Conservation (phyloP, 2,329 filamentous ascomycete genomes). For the Akanthomyces uredinophilus region DNA sequence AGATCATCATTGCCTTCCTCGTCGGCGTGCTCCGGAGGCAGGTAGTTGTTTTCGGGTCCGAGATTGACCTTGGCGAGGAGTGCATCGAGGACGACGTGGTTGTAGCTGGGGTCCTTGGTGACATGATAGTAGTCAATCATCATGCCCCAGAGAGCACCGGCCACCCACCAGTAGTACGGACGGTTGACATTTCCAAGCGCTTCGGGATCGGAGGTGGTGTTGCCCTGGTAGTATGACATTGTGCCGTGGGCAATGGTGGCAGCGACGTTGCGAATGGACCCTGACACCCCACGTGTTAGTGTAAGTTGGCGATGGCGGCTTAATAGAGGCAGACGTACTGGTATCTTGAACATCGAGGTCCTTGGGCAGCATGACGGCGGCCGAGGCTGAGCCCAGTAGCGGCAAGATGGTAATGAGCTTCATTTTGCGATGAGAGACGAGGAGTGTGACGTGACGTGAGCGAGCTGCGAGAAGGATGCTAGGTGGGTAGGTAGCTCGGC, state of each 20-base stretch:
- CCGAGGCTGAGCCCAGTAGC: slow-evolving; percentile 19
- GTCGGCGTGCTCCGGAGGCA: slow-evolving; percentile 50
- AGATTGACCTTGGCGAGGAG: slow-evolving; percentile 51
- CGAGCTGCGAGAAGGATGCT: not conserved
- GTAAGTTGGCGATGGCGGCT: not conserved
- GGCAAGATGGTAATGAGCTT: slow-evolving; percentile 17
- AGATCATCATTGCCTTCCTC: slow-evolving; percentile 65
- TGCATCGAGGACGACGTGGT: slow-evolving; percentile 53
- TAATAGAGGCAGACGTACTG: slow-evolving; percentile 25
- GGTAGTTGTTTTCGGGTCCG: slow-evolving; percentile 54
- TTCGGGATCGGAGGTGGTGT: slow-evolving; percentile 33
- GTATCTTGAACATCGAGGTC: slow-evolving; percentile 34
- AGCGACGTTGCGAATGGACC: slow-evolving; percentile 57
- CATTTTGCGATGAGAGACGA: slow-evolving; percentile 18
- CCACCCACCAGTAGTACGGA: slow-evolving; percentile 67
- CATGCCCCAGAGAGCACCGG: slow-evolving; percentile 60
- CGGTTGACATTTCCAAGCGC: slow-evolving; percentile 57
- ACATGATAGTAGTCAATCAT: slow-evolving; percentile 67
- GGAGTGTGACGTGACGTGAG: not conserved
- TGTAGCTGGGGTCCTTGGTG: slow-evolving; percentile 58
- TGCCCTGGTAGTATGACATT: slow-evolving; percentile 62
- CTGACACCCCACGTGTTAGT: slow-evolving; percentile 32
- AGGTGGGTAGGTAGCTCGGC: not conserved
- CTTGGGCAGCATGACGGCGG: slow-evolving; percentile 28
- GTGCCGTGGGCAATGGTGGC: slow-evolving; percentile 55